Base-by-base conservation (phyloP, 768 basidiomycete genomes). In the Termitomyces sp. region DNA sequence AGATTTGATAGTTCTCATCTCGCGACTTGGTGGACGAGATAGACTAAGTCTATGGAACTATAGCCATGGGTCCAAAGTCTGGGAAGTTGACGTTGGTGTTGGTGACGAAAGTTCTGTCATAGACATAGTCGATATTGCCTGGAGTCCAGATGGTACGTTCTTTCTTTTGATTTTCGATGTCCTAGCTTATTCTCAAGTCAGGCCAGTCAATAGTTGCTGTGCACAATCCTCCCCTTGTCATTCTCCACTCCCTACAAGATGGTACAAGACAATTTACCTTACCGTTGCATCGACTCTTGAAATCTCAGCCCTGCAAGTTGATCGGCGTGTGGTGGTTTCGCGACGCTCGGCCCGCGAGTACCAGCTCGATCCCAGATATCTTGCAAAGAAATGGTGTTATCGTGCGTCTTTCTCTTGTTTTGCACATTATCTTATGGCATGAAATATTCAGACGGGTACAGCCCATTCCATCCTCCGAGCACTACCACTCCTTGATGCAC, bases 91-190 rank as follows among this genome's bases (percentile, higher is more conserved):
- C 63, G 76, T 88, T 41, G 82, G 80, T 36, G 72, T 75, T 42
- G 76, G 49, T 9, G 59, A 62, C 51, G 64, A 80, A 59, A 67
- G 71, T 52, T 69, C 69, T 29, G 74, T 72, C 42, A 77, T 80
- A 46, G 77, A 80, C 54, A 79, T 89, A 29, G 75, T 80, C 43
- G 84, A 75, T 46, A 65, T 93, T 32, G 81, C 82, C 13, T 94
- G 91, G 92, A 91, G 90, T 69, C 91, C 92, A 3, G 88, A 88
- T 69, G 88, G 92, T 90, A 72, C 56, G 71, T 49, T 42, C 20
- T 22, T 58, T 46, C 51, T 32, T 48, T 59, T 1, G n/a, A 41
- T 0, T 20, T 20, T 41, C 20, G 18, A 18, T 12, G 47, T 59
- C 53, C 43, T 44, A 56, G 62, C 49, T 58, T 34, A 41, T 56